Conservation (phyloP, 2,329 filamentous ascomycete genomes). For the Xylariaceae sp. region DNA sequence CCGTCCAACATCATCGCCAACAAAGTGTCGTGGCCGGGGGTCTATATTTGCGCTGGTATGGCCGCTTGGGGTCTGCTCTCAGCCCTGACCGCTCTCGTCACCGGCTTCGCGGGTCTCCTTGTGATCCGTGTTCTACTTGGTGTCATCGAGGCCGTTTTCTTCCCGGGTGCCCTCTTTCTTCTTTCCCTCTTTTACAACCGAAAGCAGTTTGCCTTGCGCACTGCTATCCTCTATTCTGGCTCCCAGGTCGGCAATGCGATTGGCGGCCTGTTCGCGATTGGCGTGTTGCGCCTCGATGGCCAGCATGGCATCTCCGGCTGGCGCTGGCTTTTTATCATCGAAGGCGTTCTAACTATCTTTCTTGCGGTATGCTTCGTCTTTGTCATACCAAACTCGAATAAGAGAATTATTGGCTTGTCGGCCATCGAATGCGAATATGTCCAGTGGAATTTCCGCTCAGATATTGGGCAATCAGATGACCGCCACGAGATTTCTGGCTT, state of each 20-base stretch:
- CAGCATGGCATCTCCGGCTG: conserved; percentile 24
- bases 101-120: conserved; percentile 45
- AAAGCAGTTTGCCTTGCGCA: conserved; percentile 34
- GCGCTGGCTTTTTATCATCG: conserved; percentile 26
- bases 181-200: conserved; percentile 41
- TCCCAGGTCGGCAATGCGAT: conserved; percentile 35
- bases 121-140: conserved; percentile 50
- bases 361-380: conserved; percentile 18
- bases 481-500: conserved; percentile 26
- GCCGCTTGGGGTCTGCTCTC: conserved; percentile 50
- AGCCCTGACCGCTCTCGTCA: conserved; percentile 45
- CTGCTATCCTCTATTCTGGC: conserved; percentile 34
- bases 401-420: conserved; percentile 19
- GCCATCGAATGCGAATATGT: conserved; percentile 22
- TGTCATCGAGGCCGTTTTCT: conserved; percentile 55
- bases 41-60: conserved; percentile 51
- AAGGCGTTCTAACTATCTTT: conserved; percentile 20
- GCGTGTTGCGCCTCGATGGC: conserved; percentile 27
- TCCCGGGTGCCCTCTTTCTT: conserved; percentile 43
- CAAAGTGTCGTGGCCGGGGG: conserved; percentile 40
- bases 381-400: conserved; percentile 20
- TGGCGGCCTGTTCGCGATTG: conserved; percentile 36
- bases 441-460: conserved; percentile 21
- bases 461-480: conserved; percentile 23
- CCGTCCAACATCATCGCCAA: conserved; percentile 37